phyloP scores from a whole-genome alignment of 108 stramenopile genomes.

The Cylindrotheca closterium region DNA sequence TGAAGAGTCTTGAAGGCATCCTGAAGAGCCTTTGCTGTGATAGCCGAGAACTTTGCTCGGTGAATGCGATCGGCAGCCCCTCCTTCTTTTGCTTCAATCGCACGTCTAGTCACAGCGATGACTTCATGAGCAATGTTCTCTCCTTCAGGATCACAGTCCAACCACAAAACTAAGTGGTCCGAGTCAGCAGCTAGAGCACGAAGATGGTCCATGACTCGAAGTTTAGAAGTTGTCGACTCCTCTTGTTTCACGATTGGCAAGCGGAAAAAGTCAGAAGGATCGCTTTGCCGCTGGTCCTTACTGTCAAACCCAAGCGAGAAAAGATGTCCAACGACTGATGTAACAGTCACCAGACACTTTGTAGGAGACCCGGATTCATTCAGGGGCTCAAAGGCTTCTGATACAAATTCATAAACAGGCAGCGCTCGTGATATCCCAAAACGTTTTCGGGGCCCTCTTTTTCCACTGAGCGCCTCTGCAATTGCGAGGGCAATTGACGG shows the following conservation, averaged over 20 bases:
- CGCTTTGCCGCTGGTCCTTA: constrained; percentile 32
- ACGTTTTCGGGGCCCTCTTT: constrained; percentile 16
- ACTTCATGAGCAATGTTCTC: constrained; percentile 82
- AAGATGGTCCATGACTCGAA: constrained; percentile 43
- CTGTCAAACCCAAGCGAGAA: constrained; percentile 67
- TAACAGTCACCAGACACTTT: constrained; percentile 38
- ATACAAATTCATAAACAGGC: constrained; percentile 27
- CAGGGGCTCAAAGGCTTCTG: constrained; percentile 13
- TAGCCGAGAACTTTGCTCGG: constrained; percentile 72
- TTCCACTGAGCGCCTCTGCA: constrained; percentile 22
- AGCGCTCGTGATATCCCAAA: constrained; percentile 32
- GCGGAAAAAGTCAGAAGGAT: constrained; percentile 55
- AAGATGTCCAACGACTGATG: constrained; percentile 69
- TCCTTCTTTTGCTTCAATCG: constrained; percentile 11
- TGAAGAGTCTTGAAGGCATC: constrained; percentile 47
- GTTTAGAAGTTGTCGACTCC: constrained; percentile 19
- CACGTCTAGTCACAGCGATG: constrained; percentile 38
- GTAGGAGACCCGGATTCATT: not conserved
- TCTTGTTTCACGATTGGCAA: constrained; percentile 32
- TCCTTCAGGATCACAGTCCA: constrained; percentile 61
- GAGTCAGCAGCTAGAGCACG: constrained; percentile 32
- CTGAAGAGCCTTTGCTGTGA: constrained; percentile 54
- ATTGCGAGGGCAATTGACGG: constrained; percentile 39
- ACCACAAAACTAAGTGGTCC: constrained; percentile 44
- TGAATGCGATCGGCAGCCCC: constrained; percentile 26